Evolutionary conservation across 225 moss, liverwort and hornwort genomes (phyloP).

Genomic region (Lunularia cruciata): DNA sequence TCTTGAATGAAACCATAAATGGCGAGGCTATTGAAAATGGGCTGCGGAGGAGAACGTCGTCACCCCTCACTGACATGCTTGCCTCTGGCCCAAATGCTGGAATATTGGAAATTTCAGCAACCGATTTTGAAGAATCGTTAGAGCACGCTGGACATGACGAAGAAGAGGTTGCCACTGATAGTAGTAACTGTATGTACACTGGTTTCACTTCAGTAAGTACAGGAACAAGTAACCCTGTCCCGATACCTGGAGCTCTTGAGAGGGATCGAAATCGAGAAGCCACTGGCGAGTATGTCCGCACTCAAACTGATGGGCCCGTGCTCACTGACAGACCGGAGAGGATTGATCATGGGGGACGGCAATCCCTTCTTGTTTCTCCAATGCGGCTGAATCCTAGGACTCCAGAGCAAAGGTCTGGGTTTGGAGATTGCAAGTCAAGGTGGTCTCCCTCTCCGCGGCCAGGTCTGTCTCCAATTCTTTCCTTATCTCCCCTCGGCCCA

Average conservation of each 20-base stretch:
- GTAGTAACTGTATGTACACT: slow-evolving; percentile 33
- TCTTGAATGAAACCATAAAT: slow-evolving; percentile 35
- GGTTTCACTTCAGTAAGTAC: slow-evolving; percentile 30
- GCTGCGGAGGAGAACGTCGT: slow-evolving; percentile 65
- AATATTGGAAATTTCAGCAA: slow-evolving; percentile 41
- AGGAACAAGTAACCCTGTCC: slow-evolving; percentile 58
- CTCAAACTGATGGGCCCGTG: slow-evolving; percentile 83
- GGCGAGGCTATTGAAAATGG: slow-evolving; percentile 35
- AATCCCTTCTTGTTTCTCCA: slow-evolving; percentile 16
- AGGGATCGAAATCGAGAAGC: slow-evolving; percentile 37
- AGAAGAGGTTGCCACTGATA: slow-evolving; percentile 24
- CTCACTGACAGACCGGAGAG: slow-evolving; percentile 31
- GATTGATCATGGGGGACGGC: neutral
- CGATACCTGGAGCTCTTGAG: slow-evolving; percentile 55
- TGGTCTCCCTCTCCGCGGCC: slow-evolving; percentile 64
- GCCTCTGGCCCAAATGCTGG: slow-evolving; percentile 56
- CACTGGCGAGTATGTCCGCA: slow-evolving; percentile 27
- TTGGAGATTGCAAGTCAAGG: slow-evolving; percentile 43
- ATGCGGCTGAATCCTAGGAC: slow-evolving; percentile 28
- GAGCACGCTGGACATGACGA: slow-evolving; percentile 28
- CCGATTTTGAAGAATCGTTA: slow-evolving; percentile 45
- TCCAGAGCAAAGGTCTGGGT: slow-evolving; percentile 36
- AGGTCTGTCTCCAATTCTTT: slow-evolving; percentile 55
- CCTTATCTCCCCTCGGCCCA: slow-evolving; percentile 89
- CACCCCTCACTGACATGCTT: slow-evolving; percentile 76